A percentile compares a stretch with the other conserved stretches of the same genome.
These are phyloP conservation scores for Plasmodium vivax DNA, from an alignment of 169 alveolate species.

Conservation along the genomic window DNA sequence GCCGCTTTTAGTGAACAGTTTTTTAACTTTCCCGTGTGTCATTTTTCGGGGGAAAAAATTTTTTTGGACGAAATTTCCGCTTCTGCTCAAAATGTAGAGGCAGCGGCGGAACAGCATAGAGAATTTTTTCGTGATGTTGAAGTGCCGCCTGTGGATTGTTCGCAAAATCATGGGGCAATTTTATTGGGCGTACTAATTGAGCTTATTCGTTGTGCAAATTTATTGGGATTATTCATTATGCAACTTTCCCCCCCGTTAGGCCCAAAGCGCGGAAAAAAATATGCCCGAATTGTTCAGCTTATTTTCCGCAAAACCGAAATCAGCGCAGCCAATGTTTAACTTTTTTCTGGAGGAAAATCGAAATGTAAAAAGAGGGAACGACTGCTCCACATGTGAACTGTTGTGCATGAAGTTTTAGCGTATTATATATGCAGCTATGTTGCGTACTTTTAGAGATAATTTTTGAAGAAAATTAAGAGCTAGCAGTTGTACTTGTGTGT, in stretches of 20 bases:
- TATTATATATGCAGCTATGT: not conserved
- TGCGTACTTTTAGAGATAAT: not conserved
- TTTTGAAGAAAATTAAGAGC: not conserved
- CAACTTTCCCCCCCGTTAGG: not conserved
- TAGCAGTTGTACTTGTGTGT: not conserved
- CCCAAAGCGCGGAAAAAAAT: slow-evolving; percentile 17
- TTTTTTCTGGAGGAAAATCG: slow-evolving; percentile 51
- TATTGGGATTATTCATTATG: not conserved
- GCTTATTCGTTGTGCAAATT: not conserved
- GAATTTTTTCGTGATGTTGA: not conserved
- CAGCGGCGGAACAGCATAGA: not conserved
- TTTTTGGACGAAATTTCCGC: not conserved
- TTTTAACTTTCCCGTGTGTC: not conserved
- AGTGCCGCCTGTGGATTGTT: not conserved
- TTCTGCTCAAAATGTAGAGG: not conserved
- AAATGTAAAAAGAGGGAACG: slow-evolving; percentile 17
- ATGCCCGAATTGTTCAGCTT: slow-evolving; percentile 18
- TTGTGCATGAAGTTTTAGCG: not conserved
- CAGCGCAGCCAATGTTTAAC: slow-evolving; percentile 25
- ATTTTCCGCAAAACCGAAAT: slow-evolving; percentile 25
- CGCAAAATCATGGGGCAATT: too few species aligned
- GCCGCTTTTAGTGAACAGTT: not conserved
- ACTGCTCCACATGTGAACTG: not conserved
- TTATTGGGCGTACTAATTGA: too few species aligned
- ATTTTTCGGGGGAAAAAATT: not conserved